Conservation (phyloP, 164 flowering plant species). For the grape (Vitis vinifera) region DNA sequence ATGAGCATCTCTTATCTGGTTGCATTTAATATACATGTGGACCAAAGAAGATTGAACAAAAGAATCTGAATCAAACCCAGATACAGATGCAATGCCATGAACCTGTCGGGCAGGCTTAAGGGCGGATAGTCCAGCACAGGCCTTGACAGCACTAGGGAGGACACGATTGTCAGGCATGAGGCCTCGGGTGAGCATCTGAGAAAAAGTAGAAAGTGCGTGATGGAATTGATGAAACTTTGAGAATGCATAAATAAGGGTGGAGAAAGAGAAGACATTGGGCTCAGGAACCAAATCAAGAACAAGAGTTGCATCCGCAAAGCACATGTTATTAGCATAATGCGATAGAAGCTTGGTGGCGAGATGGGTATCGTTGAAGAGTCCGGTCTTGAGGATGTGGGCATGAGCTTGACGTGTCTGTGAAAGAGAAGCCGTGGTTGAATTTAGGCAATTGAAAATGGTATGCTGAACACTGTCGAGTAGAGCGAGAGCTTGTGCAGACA, state of each 20-base stretch:
- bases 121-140: slow-evolving; percentile 45
- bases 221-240: slow-evolving; percentile 30
- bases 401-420: slow-evolving; percentile 47
- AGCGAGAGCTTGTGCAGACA: slow-evolving; percentile 15
- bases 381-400: slow-evolving; percentile 49
- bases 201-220: slow-evolving; percentile 29
- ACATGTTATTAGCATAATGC: slow-evolving; percentile 38
- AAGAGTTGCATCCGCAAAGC: slow-evolving; percentile 32
- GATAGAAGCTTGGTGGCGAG: slow-evolving; percentile 49
- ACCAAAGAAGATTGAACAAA: slow-evolving; percentile 58
- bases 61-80: slow-evolving; percentile 51
- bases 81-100: slow-evolving; percentile 37
- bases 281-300: slow-evolving; percentile 29
- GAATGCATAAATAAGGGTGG: slow-evolving; percentile 50
- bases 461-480: slow-evolving; percentile 8
- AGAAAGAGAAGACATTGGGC: slow-evolving; percentile 36
- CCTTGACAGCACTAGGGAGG: slow-evolving; percentile 55
- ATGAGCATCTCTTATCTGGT: slow-evolving; percentile 39
- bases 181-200: slow-evolving; percentile 36
- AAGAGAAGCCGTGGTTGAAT: slow-evolving; percentile 31
- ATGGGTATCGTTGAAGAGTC: slow-evolving; percentile 26
- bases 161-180: slow-evolving; percentile 41
- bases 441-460: slow-evolving; percentile 24
- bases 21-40: slow-evolving; percentile 58
- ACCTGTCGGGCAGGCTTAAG: slow-evolving; percentile 40